These are phyloP conservation scores for Stephania yunnanensis DNA, from an alignment of 164 flowering plant species.

Conservation along the genomic window DNA sequence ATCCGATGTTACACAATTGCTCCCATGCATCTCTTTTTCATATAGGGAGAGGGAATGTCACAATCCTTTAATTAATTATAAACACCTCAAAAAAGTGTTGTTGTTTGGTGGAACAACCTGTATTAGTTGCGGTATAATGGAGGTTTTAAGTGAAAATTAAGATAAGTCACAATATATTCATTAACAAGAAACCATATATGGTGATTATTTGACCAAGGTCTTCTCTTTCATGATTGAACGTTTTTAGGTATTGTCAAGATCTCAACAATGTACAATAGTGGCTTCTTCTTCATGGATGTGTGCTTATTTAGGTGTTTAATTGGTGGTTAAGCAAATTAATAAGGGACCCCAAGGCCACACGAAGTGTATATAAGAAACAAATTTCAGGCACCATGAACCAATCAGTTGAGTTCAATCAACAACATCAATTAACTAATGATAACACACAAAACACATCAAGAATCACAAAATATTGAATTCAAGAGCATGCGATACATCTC, in stretches of 20 bases:
- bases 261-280: not conserved
- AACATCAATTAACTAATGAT: too few relatives aligned
- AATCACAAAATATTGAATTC: too few relatives aligned
- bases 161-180: not conserved
- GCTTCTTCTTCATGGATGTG: not conserved
- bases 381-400: too few relatives aligned
- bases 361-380: not conserved
- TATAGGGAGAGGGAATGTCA: not conserved
- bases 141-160: not conserved
- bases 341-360: not conserved
- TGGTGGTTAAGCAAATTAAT: not conserved
- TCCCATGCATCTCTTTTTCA: too few relatives aligned
- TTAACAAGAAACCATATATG: not conserved
- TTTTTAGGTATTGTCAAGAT: not conserved
- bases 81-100: not conserved
- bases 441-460: too few relatives aligned
- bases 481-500: too few relatives aligned
- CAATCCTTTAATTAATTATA: not conserved
- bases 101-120: constrained; percentile 7
- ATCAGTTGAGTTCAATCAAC: too few relatives aligned
- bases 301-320: not conserved
- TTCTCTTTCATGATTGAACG: not conserved
- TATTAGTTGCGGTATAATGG: not conserved
- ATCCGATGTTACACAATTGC: not conserved
- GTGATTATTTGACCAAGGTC: not conserved